Evolutionary conservation across 1,284 basidiomycete species (phyloP), one percentile per base, ranked within the genome.

Genomic region (Trametes pubescens): DNA sequence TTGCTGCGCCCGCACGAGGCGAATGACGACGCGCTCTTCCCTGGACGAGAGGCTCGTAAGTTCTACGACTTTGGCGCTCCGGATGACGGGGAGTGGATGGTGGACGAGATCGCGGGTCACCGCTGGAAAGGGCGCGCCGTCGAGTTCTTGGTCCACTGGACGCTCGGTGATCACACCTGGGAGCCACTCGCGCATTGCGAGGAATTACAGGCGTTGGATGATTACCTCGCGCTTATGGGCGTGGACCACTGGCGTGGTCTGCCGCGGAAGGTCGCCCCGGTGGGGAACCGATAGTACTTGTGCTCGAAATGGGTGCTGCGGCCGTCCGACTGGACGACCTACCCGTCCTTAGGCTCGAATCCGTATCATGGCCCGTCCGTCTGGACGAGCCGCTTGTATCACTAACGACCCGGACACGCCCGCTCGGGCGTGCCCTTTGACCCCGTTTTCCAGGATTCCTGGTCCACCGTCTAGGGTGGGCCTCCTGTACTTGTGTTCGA

Each of bases 121-220:
- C 34, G 59, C 0, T 76, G 78, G n/a, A 62, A 68, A 22, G 73
- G 72, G 0, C 48, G 53, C 1, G 40, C 62, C 0, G 47, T 75
- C 0, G 16, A 71, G 2, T 81, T 80, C 57, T 60, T 78, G 18
- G 66, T 81, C 0, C 46, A 61, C 14, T 82, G 79, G 76, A 70
- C 68, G 16, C 40, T 72, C 0, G 79, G 80, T 0, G 73, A 77
- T 40, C 64, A 59, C 0, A 75, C 74, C 0, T 78, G 76, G 76
- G 76, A 78, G 55, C 66, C 68, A 2, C 62, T 58, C 3, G 47
- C 22, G 0, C 43, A 62, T 13, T 64, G 67, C 48, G 65, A 69
- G 29, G 69, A 75, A 0, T 62, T 76, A 0, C 55, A 62, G 35
- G 74, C 71, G 0, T 55, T 77, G 2, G 73, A 76, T 37, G 18